Percentiles rank a stretch among this genome's conserved stretches.
phyloP scores from a whole-genome alignment of 768 basidiomycete species.

The Serendipita sp. region DNA sequence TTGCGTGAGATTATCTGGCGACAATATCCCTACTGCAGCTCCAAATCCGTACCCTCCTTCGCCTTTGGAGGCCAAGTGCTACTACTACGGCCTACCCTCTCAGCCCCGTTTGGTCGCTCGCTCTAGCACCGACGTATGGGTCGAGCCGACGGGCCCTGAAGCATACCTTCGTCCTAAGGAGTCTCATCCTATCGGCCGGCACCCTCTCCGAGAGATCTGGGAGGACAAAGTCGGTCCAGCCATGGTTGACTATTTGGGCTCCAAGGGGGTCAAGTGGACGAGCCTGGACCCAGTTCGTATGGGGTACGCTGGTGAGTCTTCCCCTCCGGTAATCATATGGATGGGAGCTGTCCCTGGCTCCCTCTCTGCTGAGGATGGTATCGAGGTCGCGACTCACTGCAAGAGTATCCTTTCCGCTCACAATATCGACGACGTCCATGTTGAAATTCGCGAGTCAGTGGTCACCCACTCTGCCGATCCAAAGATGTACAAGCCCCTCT shows the following conservation, averaged over 20 bases:
- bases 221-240: conserved; percentile 9
- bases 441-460: conserved; percentile 10
- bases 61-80: conserved; percentile 13
- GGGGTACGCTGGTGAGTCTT: conserved; percentile 2
- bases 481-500: background rate
- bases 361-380: conserved; percentile 8
- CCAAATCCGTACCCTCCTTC: conserved; percentile 5
- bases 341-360: conserved; percentile 9
- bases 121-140: conserved; percentile 13
- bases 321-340: conserved; percentile 8
- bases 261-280: conserved; percentile 12
- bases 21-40: too few relatives aligned
- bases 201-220: conserved; percentile 14
- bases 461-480: background rate
- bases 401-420: background rate
- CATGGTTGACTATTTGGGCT: conserved; percentile 11
- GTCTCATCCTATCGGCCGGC: conserved; percentile 14
- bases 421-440: conserved; percentile 8
- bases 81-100: conserved; percentile 20
- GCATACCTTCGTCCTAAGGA: conserved; percentile 14
- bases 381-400: conserved; percentile 6
- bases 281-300: conserved; percentile 14
- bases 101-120: conserved; percentile 18
- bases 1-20: too few relatives aligned
- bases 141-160: conserved; percentile 15